Conservation (phyloP, 2,329 filamentous ascomycete species). For the Talaromyces marneffei region DNA sequence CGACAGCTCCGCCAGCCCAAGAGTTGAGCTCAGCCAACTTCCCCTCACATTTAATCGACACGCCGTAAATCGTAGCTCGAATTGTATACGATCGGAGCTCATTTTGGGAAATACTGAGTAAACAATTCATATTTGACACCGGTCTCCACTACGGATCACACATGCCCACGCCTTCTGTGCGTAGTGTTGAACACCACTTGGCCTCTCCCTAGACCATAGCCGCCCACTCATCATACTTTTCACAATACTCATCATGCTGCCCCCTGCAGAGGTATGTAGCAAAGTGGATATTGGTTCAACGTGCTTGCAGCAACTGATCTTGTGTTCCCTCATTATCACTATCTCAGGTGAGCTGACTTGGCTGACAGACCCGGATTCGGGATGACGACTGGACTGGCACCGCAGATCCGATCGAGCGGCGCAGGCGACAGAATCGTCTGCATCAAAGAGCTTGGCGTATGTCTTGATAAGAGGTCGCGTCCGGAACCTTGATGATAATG, state of each 20-base stretch:
- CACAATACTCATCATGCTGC: neutral
- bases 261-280: neutral
- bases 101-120: too few relatives aligned
- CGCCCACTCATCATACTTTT: neutral
- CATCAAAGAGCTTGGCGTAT: constrained; percentile 21
- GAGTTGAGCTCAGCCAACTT: neutral
- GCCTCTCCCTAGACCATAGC: too few relatives aligned
- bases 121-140: neutral
- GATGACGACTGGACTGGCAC: constrained; percentile 17
- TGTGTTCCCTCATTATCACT: neutral
- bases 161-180: neutral
- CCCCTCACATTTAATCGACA: too few relatives aligned
- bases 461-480: neutral
- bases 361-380: neutral
- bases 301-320: neutral
- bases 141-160: neutral
- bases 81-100: neutral
- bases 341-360: neutral
- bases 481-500: neutral
- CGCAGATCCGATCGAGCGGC: constrained; percentile 17
- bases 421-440: constrained; percentile 19
- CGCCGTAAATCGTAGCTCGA: too few relatives aligned
- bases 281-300: neutral
- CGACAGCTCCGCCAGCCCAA: neutral
- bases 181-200: neutral